Percentiles rank a stretch among this genome's conserved stretches.
These are phyloP conservation scores for Krasilnikovozyma curviuscula DNA, from an alignment of 768 basidiomycete genomes.

Conservation along the genomic window DNA sequence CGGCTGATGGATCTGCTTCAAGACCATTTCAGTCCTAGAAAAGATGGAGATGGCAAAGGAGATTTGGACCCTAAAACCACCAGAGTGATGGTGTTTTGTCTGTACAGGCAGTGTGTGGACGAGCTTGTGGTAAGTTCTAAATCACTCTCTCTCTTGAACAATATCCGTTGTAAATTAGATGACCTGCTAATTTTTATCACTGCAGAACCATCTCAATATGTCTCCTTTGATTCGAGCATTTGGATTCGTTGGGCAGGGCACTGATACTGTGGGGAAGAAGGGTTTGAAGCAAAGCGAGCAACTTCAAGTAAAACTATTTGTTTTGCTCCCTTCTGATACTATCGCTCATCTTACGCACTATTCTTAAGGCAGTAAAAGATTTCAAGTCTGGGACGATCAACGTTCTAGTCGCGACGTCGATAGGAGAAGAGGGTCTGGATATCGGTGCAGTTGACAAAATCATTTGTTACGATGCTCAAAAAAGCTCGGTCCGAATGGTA, in stretches of 20 bases:
- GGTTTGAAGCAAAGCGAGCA: slow-evolving; percentile 85
- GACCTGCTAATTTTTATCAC: not conserved
- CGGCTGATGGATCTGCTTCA: slow-evolving; percentile 47
- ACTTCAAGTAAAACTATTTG: slow-evolving; percentile 66
- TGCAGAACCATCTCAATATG: slow-evolving; percentile 42
- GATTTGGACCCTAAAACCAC: slow-evolving; percentile 28
- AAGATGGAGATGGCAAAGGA: slow-evolving; percentile 2
- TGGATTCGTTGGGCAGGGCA: slow-evolving; percentile 77
- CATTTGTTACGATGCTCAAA: slow-evolving; percentile 88
- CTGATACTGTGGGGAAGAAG: slow-evolving; percentile 63
- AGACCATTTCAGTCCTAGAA: slow-evolving; percentile 47
- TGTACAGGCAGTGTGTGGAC: slow-evolving; percentile 74
- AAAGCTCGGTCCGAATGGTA: slow-evolving; percentile 91
- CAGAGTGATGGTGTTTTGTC: slow-evolving; percentile 82
- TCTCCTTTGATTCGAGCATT: slow-evolving; percentile 59
- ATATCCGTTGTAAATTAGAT: not conserved
- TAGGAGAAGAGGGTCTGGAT: slow-evolving; percentile 95
- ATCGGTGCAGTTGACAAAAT: slow-evolving; percentile 95
- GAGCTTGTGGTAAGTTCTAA: slow-evolving; percentile 45
- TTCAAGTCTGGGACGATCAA: slow-evolving; percentile 81
- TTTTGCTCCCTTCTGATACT: not conserved
- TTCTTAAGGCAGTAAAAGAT: slow-evolving; percentile 52
- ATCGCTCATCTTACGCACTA: not conserved
- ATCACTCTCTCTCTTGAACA: not conserved
- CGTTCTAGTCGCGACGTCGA: slow-evolving; percentile 82